Conservation (phyloP, 345 rosid genomes). For the Lumnitzera littorea region DNA sequence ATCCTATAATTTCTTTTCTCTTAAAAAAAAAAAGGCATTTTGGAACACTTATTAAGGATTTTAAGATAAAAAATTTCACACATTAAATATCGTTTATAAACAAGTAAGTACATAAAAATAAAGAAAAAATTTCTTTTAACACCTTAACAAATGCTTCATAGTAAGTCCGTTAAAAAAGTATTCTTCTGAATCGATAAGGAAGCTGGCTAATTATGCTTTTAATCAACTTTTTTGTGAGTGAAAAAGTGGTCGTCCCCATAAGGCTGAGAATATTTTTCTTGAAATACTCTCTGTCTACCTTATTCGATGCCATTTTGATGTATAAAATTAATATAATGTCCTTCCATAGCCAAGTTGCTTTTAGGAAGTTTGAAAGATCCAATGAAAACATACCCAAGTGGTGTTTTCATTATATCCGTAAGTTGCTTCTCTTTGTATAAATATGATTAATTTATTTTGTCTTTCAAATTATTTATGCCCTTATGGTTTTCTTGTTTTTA, state of each 20-base stretch:
- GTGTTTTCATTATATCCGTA: conserved; percentile 84
- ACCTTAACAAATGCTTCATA: too few relatives aligned
- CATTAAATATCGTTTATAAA: too few relatives aligned
- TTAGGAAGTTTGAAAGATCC: conserved; percentile 4
- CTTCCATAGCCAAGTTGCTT: conserved; percentile 2
- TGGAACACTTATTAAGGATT: too few relatives aligned
- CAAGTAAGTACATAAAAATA: too few relatives aligned
- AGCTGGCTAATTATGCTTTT: conserved; percentile 2
- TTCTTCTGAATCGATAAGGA: not conserved
- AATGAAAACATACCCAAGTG: conserved; percentile 7
- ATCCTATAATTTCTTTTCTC: not conserved
- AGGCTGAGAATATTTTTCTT: conserved; percentile 4
- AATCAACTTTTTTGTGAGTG: conserved; percentile 2
- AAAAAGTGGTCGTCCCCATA: conserved; percentile 5
- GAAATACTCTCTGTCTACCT: conserved; percentile 1
- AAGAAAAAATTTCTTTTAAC: too few relatives aligned
- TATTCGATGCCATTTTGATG: not conserved
- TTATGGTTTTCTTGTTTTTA: too few relatives aligned
- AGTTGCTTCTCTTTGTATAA: conserved; percentile 54
- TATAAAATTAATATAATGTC: not conserved
- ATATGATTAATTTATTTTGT: not conserved
- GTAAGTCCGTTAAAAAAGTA: not conserved
- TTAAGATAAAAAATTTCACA: too few relatives aligned
- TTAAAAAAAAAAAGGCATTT: too few relatives aligned
- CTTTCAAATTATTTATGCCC: too few relatives aligned